Base-by-base conservation (phyloP, 2,329 filamentous ascomycete species). In the Xylaria sp. region DNA sequence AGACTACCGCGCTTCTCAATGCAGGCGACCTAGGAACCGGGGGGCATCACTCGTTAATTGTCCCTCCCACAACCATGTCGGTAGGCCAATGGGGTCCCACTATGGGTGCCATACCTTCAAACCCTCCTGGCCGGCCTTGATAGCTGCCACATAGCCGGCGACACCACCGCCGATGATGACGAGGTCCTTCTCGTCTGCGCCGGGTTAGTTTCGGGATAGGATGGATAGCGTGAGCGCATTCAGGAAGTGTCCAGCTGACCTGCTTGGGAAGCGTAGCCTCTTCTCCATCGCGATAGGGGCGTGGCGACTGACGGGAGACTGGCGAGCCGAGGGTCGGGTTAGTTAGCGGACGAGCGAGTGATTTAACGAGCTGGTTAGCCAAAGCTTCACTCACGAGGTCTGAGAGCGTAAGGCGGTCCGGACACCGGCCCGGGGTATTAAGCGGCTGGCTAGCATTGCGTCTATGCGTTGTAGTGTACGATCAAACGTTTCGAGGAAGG, bases 91-190 rank as follows among this genome's bases (percentile, higher is more conserved):
- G n/a, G n/a, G n/a, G n/a, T n/a, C n/a, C n/a, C n/a, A n/a, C n/a
- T n/a, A n/a, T n/a, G n/a, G n/a, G n/a, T n/a, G n/a, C 59, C 73
- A 59, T 79, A 95, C 92, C 87, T 97, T 97, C 74, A 99, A 76
- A 69, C 94, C 94, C 74, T 96, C 91, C 77, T 99, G 94, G 56
- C 92, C 94, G 69, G 94, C 94, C 81, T 97, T 99, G 82, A 99
- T 99, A 69, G 94, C 94, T 63, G 94, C 93, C 69, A 99, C 94
- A 79, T 99, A 99, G 72, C 94, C 94, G 67, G 93, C 94, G 70
- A 97, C 94, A 79, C 94, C 94, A 74, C 94, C 94, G 70, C 94
- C 94, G 71, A 99, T 96, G 77, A 99, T 92, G 71, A 99, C 89
- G 51, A 99, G 83, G 76, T 99, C 94, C 77, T 96, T 95, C 76